phyloP scores from a whole-genome alignment of 306 rosid species.

The Glycine soja region DNA sequence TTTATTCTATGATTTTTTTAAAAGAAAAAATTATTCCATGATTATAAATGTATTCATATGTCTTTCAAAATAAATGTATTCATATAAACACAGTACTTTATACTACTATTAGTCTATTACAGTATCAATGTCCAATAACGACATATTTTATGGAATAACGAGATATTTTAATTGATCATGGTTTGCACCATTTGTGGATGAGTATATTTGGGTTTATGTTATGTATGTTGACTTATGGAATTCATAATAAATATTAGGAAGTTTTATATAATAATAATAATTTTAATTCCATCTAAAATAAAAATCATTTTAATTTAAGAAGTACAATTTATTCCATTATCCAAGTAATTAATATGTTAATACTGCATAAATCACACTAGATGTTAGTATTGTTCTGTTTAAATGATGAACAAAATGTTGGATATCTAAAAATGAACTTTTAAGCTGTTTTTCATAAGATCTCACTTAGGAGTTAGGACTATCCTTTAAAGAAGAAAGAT shows the following conservation, averaged over 20 bases:
- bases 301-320: background rate
- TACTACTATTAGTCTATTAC: too few species aligned
- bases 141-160: too few species aligned
- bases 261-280: too few species aligned
- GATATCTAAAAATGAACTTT: background rate
- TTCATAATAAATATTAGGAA: background rate
- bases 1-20: background rate
- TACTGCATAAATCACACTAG: background rate
- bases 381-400: background rate
- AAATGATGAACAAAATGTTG: background rate
- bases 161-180: background rate
- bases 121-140: background rate
- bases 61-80: too few species aligned
- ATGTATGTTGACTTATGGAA: background rate
- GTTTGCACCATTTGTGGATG: slow-evolving; percentile 9
- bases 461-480: background rate
- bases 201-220: background rate
- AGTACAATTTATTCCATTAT: background rate
- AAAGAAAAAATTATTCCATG: too few species aligned
- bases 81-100: too few species aligned
- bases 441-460: background rate
- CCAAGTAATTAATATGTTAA: background rate
- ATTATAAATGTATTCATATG: too few species aligned
- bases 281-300: too few species aligned
- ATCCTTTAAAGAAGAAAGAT: background rate